Conservation (phyloP, 441 rosid species). For the Hura crepitans region DNA sequence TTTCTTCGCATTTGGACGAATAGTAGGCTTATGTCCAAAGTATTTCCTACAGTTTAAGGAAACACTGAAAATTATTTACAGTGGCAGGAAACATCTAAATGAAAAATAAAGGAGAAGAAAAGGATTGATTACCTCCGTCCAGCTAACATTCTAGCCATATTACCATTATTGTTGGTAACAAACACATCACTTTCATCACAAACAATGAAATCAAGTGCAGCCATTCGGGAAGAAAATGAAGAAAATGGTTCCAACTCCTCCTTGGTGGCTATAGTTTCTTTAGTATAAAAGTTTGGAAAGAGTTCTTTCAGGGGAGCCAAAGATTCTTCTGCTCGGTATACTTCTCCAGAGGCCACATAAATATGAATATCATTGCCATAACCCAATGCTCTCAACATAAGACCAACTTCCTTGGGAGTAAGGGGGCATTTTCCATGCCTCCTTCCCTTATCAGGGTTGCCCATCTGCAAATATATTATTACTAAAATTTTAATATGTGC, state of each 20-base stretch:
- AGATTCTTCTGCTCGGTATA: slow-evolving; percentile 81
- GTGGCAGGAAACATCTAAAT: background rate
- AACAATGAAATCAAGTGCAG: slow-evolving; percentile 93
- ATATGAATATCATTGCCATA: slow-evolving; percentile 85
- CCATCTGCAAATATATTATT: slow-evolving; percentile 38
- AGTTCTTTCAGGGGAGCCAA: slow-evolving; percentile 79
- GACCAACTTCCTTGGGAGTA: slow-evolving; percentile 95
- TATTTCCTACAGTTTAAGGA: slow-evolving; percentile 57
- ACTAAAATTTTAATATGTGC: background rate
- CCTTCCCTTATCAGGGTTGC: slow-evolving; percentile 79
- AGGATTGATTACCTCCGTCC: slow-evolving; percentile 64
- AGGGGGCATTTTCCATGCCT: slow-evolving; percentile 98
- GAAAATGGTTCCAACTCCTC: slow-evolving; percentile 71
- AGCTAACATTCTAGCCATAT: slow-evolving; percentile 94
- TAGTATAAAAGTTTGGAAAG: slow-evolving; percentile 82
- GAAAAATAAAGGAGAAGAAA: background rate
- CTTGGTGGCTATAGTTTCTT: slow-evolving; percentile 76
- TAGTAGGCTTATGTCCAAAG: slow-evolving; percentile 89
- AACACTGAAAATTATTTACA: slow-evolving; percentile 20
- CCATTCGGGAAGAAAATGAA: slow-evolving; percentile 87
- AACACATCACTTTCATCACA: slow-evolving; percentile 95
- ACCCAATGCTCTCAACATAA: slow-evolving; percentile 94
- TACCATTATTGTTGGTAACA: slow-evolving; percentile 96
- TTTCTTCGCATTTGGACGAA: slow-evolving; percentile 90
- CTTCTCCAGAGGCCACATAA: slow-evolving; percentile 98